Base-by-base conservation (phyloP, 1,139 yeast species). In the Entelexis paramagnoliae region DNA sequence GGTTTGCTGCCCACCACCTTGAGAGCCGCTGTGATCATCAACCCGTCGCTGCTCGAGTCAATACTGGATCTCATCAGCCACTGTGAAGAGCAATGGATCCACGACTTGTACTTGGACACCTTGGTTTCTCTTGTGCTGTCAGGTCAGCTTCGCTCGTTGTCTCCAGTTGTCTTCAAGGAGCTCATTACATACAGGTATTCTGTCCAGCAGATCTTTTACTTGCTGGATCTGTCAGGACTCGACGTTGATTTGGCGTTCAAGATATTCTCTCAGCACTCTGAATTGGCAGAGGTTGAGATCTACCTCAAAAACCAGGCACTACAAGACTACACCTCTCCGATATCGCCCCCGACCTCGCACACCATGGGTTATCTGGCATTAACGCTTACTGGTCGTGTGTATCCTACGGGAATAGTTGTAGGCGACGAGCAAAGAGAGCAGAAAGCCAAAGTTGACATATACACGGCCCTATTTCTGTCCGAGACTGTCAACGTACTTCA, bases 381-480 rank as follows among this genome's bases (percentile, higher is more conserved):
- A 60, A 69, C 80, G n/a, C 68, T 86, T 42, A 80, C 88, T 0
- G 93, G 95, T 0, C 69, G 88, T 48, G 81, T 81, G 54, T 88
- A 80, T 63, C 96, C 96, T 0, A 80, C 83, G 0, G 89, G 81
- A 16, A 44, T 22, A n/a, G 30, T 26, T 8, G n/a, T 35, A 13
- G 17, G 2, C 4, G 45, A 41, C 16, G 17, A 17, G 16, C 7
- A 17, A 6, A 17, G 14, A 13, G 10, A 17, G 17, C 10, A 11
- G 4, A 41, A 29, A 17, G 80, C 82, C 0, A 79, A 79, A 58
- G 59, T 67, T 11, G 66, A 69, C 22, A 61, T 85, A 0, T 79
- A 81, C 56, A 70, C 72, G 46, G 63, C 81, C 13, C 62, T 87
- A 16, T 83, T 87, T 63, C 30, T 54, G 3, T 71, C 70, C 45